Evolutionary conservation across 2,329 filamentous ascomycete species (phyloP).

Genomic region (Penicillium freii): DNA sequence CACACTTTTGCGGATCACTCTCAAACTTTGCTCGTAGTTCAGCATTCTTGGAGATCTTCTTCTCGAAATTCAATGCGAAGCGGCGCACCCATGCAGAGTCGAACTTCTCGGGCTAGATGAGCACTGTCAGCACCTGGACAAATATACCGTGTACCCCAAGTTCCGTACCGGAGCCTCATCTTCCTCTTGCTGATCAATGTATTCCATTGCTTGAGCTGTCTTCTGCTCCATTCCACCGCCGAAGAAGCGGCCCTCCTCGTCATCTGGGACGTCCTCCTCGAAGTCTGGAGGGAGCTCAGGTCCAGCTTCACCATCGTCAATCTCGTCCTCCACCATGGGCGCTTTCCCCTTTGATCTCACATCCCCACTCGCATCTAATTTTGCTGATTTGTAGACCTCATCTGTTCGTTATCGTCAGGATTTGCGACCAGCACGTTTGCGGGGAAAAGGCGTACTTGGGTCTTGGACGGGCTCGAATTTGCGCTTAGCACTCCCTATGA

Average conservation of each 20-base stretch:
- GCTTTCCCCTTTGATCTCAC: slow-evolving; percentile 48
- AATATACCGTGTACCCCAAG: not conserved
- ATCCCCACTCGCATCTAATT: slow-evolving; percentile 52
- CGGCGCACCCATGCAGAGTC: slow-evolving; percentile 81
- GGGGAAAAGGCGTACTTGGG: slow-evolving; percentile 42
- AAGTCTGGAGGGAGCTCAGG: slow-evolving; percentile 58
- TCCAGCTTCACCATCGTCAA: slow-evolving; percentile 49
- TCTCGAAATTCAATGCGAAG: slow-evolving; percentile 80
- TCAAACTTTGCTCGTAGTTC: slow-evolving; percentile 85
- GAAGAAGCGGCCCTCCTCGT: slow-evolving; percentile 94
- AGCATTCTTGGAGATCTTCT: slow-evolving; percentile 84
- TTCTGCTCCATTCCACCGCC: slow-evolving; percentile 82
- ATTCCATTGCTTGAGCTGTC: slow-evolving; percentile 82
- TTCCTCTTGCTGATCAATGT: slow-evolving; percentile 68
- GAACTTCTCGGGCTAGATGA: slow-evolving; percentile 64
- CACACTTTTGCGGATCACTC: slow-evolving; percentile 69
- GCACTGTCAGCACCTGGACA: slow-evolving; percentile 22
- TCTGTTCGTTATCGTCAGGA: slow-evolving; percentile 51
- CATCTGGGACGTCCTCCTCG: slow-evolving; percentile 62
- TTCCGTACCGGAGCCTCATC: slow-evolving; percentile 46
- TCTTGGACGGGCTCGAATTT: slow-evolving; percentile 57
- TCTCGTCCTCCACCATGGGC: slow-evolving; percentile 49
- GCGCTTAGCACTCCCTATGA: slow-evolving; percentile 52
- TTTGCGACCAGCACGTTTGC: slow-evolving; percentile 55
- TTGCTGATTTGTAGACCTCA: slow-evolving; percentile 60